A percentile compares a stretch with the other conserved stretches of the same genome.
These are phyloP conservation scores for Parmales sp. DNA, from an alignment of 108 stramenopile species.

Conservation along the genomic window DNA sequence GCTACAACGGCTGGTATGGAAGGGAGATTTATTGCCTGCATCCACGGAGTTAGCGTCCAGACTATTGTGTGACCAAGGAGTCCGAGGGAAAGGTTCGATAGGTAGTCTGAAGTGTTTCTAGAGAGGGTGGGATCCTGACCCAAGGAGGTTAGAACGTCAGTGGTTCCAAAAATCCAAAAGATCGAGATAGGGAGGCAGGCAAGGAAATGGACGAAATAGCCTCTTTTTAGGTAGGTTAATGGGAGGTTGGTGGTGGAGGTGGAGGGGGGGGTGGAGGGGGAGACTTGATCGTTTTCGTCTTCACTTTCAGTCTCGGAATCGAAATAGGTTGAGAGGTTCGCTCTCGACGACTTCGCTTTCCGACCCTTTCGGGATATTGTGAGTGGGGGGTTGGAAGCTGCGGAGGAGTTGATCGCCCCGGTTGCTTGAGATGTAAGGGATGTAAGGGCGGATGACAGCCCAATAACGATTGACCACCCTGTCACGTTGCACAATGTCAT, in stretches of 20 bases:
- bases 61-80: slow-evolving; percentile 42
- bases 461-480: slow-evolving; percentile 45
- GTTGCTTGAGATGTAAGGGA: slow-evolving; percentile 30
- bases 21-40: slow-evolving; percentile 45
- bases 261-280: neutral
- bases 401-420: slow-evolving; percentile 19
- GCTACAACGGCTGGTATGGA: slow-evolving; percentile 41
- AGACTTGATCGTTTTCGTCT: neutral
- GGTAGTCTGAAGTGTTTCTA: slow-evolving; percentile 34
- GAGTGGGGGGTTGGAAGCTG: neutral
- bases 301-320: neutral
- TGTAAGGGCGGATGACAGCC: slow-evolving; percentile 40
- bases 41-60: slow-evolving; percentile 46
- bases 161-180: slow-evolving; percentile 45
- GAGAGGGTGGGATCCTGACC: slow-evolving; percentile 42
- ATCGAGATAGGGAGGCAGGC: slow-evolving; percentile 41
- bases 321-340: neutral
- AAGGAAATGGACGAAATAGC: slow-evolving; percentile 34
- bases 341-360: neutral
- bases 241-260: slow-evolving; percentile 24
- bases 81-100: slow-evolving; percentile 33
- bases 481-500: slow-evolving; percentile 58
- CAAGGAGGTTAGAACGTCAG: slow-evolving; percentile 26
- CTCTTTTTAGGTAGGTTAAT: slow-evolving; percentile 38
- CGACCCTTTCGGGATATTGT: neutral